These are phyloP conservation scores for Lagerstroemia speciosa DNA, from an alignment of 345 rosid species.

Conservation along the genomic window DNA sequence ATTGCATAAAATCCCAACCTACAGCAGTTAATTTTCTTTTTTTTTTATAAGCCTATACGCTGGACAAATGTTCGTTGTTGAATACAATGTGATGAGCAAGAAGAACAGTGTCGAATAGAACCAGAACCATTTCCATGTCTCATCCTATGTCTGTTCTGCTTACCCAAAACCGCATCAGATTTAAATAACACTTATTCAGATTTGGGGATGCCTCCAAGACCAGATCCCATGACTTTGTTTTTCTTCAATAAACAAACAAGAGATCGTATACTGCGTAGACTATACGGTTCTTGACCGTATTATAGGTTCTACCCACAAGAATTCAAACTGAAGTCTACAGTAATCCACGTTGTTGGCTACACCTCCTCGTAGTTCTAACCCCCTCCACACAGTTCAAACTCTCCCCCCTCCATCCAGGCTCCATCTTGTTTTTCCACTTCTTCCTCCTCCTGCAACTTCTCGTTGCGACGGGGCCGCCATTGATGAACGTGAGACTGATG, in stretches of 20 bases:
- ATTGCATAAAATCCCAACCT: too few relatives aligned
- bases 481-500: conserved; percentile 1
- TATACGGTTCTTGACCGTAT: conserved; percentile 1
- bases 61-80: conserved; percentile 1
- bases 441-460: conserved; percentile 57
- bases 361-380: background rate
- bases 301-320: conserved; percentile 6
- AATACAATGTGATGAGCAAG: background rate
- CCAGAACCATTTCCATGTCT: background rate
- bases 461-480: conserved; percentile 33
- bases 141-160: background rate
- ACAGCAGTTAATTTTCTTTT: too few relatives aligned
- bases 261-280: background rate
- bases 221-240: conserved; percentile 5
- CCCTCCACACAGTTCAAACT: background rate
- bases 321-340: conserved; percentile 4
- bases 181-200: background rate
- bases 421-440: conserved; percentile 14
- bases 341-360: background rate
- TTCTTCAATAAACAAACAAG: background rate
- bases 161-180: background rate
- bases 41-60: background rate
- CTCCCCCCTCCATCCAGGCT: background rate
- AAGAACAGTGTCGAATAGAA: background rate
- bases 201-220: background rate